Evolutionary conservation across 2,329 filamentous ascomycete species (phyloP).

Genomic region (Cadophora malorum): DNA sequence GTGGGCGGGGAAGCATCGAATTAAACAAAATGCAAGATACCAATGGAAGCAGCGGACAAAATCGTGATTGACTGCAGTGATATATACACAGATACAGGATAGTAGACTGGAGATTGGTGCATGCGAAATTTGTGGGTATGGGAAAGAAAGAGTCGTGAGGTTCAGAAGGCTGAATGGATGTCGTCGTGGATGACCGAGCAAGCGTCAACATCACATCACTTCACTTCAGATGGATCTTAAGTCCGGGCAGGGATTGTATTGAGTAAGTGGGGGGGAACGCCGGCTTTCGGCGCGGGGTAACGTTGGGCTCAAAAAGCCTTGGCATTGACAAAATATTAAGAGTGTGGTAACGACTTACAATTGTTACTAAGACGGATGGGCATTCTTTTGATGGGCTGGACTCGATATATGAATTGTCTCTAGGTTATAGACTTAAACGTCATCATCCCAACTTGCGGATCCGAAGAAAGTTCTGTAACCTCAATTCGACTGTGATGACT

Average conservation of each 20-base stretch:
- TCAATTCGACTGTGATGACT: not conserved
- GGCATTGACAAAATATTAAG: not conserved
- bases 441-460: not conserved
- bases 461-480: not conserved
- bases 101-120: not conserved
- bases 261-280: not conserved
- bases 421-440: not conserved
- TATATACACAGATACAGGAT: not conserved
- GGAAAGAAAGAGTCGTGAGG: not conserved
- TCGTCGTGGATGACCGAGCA: constrained; percentile 6
- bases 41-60: not conserved
- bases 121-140: not conserved
- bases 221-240: not conserved
- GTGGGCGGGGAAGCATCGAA: not conserved
- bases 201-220: not conserved
- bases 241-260: not conserved
- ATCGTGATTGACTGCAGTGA: not conserved
- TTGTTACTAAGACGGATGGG: not conserved
- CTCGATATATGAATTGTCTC: not conserved
- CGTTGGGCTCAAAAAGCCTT: not conserved
- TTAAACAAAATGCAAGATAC: not conserved
- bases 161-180: not conserved
- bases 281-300: constrained; percentile 6
- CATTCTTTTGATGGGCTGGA: not conserved
- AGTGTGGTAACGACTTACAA: not conserved